phyloP scores from a whole-genome alignment of 78 protist genomes.

The Pigoraptor vietnamica region DNA sequence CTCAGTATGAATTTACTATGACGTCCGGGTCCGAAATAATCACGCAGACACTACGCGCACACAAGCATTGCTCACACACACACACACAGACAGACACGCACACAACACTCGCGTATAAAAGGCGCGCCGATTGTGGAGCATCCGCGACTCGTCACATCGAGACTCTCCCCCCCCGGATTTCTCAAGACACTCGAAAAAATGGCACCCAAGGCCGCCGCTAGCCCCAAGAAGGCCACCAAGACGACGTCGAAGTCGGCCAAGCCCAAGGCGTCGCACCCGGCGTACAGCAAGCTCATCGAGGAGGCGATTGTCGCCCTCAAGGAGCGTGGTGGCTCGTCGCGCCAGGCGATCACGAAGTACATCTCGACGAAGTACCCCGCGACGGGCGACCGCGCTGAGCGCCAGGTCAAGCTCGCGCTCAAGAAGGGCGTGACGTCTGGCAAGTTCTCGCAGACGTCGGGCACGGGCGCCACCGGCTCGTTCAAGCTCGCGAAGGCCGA shows the following conservation, averaged over 20 bases:
- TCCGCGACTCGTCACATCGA: too few relatives aligned
- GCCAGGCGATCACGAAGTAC: background rate
- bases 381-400: background rate
- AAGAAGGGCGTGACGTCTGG: background rate
- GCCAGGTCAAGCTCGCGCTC: background rate
- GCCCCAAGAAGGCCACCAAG: too few relatives aligned
- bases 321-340: background rate
- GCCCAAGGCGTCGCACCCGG: background rate
- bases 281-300: background rate
- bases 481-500: background rate
- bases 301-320: background rate
- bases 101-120: too few relatives aligned
- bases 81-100: too few relatives aligned
- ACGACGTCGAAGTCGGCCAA: background rate
- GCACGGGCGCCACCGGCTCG: background rate
- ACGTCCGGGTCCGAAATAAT: too few relatives aligned
- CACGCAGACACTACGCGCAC: too few relatives aligned
- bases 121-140: too few relatives aligned
- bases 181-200: too few relatives aligned
- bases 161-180: too few relatives aligned
- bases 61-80: too few relatives aligned
- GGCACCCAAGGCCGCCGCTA: too few relatives aligned
- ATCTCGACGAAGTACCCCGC: background rate
- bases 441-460: background rate
- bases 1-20: too few relatives aligned